Evolutionary conservation across 306 rosid genomes (phyloP), one percentile per base, ranked within the genome.

Genomic region (Echinosophora koreensis): DNA sequence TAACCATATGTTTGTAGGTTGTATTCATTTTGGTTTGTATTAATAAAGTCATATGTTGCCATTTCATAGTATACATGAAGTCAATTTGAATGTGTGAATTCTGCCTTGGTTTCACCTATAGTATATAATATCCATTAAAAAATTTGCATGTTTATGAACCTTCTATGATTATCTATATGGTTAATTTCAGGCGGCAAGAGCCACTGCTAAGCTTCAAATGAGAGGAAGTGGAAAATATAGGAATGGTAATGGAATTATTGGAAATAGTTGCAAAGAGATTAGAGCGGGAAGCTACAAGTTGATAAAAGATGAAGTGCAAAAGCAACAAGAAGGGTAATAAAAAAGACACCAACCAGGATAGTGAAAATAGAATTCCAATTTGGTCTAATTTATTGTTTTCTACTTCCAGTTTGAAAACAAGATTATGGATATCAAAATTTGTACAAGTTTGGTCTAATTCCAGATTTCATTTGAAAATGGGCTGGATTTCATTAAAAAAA

Each of bases 101-200:
- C 46, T 68, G 38, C 73, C 51, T 66, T 42, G 37, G 10, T 69
- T 57, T 68, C 59, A 34, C 61, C 62, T 54, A 35, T 59, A 22
- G 12, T 49, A 59, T 22, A 30, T 83, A 38, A 39, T 69, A 83
- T 68, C 62, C 27, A 41, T 49, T 49, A 37, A 4, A 56, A 42
- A 57, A 16, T 39, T 35, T 78, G 51, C 10, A 62, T 41, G 72
- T 4, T 8, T 12, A 41, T 9, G 77, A 70, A 70, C 11, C 74
- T 50, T 67, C 44, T n/a, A 18, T 44, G 59, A 82, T 72, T 30
- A 62, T 66, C 62, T 67, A 30, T 79, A 66, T 69, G 66, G 15
- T 79, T 82, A 77, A 55, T 60, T 80, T 69, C 83, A 91, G 94
- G 94, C 92, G 2, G 83, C 88, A n/a, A 89, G 65, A 71, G 70